Evolutionary conservation across 352 stramenopile genomes (phyloP), one percentile per base, ranked within the genome.

Genomic region (Globisporangium canariense): DNA sequence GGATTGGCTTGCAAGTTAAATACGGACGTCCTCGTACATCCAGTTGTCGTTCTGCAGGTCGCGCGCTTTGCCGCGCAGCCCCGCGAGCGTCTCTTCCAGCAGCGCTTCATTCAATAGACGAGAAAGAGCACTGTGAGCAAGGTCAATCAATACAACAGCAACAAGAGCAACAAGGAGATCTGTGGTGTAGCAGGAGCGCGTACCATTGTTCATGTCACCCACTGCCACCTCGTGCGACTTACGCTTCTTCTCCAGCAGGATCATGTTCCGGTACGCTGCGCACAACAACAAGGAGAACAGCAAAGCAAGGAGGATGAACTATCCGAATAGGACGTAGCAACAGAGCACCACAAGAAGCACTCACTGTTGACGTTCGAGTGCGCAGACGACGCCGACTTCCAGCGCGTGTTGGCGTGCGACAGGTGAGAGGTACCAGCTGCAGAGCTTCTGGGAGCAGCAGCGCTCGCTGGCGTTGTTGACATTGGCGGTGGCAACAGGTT

Each of bases 1-100:
- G 25, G 25, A 28, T 28, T 28, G 25, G 25, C 25, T 53, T 30
- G 34, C 7, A 40, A 9, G 20, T 76, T 69, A 89, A 47, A 89
- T 71, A 49, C 78, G 70, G 18, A 86, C 71, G 46, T 90, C 79
- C 45, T 90, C 72, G 60, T 88, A 90, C 74, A 89, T 88, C 83
- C 83, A 92, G 61, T 82, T 79, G 75, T 92, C 79, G 28, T 87
- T 72, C 61, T 90, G 77, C 46, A 92, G 70, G 46, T 81, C 68
- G 36, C 73, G 66, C 11, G 79, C 78, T 46, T 88, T 90, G 55
- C 71, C 47, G 8, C 81, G 79, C 45, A 92, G 61, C 8, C 20
- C 61, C n/a, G 67, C 66, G 11, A 92, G 72, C 43, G 78, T 87
- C 53, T 90, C 83, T 25, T 90, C 62, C 43, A 84, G 58, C 60